Conservation (phyloP, 163 green algal species). For the Chlamydomonas reinhardtii region DNA sequence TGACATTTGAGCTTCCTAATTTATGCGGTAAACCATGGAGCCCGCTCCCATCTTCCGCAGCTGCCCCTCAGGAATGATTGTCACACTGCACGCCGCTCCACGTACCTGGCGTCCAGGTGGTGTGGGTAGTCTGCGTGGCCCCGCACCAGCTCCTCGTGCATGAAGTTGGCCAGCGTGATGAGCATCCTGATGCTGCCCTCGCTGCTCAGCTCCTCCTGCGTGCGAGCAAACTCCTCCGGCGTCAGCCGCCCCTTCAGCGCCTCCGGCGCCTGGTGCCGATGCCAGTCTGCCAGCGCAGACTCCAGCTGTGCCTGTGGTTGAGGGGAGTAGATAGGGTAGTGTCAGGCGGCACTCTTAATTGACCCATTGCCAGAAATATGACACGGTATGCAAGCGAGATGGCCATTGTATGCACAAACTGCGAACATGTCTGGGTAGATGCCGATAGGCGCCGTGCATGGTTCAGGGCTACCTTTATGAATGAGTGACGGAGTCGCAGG, state of each 20-base stretch:
- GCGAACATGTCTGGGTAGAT: slow-evolving; percentile 96
- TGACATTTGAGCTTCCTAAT: too few species aligned
- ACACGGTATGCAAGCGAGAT: too few species aligned
- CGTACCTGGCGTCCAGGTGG: slow-evolving; percentile 27
- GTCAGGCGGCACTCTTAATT: too few species aligned
- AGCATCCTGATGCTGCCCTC: slow-evolving; percentile 43
- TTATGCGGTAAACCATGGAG: too few species aligned
- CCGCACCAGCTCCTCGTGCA: slow-evolving; percentile 50
- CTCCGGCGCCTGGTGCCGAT: slow-evolving; percentile 57
- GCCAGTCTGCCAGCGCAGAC: slow-evolving; percentile 56
- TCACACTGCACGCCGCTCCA: too few species aligned
- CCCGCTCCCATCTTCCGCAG: too few species aligned
- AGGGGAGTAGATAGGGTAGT: too few species aligned
- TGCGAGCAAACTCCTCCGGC: slow-evolving; percentile 48
- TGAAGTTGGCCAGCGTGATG: slow-evolving; percentile 60
- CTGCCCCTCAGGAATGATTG: too few species aligned
- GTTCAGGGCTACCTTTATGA: too few species aligned
- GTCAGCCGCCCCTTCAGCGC: slow-evolving; percentile 60
- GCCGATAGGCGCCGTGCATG: slow-evolving; percentile 91
- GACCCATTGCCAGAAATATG: too few species aligned
- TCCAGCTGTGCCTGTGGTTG: slow-evolving; percentile 50
- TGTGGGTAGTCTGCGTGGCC: slow-evolving; percentile 21
- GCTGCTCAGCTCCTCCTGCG: slow-evolving; percentile 50
- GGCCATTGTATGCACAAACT: too few species aligned
- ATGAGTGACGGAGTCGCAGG: too few species aligned